Evolutionary conservation across 139 green algal genomes (phyloP).

Genomic region (Coelastrella sp.): DNA sequence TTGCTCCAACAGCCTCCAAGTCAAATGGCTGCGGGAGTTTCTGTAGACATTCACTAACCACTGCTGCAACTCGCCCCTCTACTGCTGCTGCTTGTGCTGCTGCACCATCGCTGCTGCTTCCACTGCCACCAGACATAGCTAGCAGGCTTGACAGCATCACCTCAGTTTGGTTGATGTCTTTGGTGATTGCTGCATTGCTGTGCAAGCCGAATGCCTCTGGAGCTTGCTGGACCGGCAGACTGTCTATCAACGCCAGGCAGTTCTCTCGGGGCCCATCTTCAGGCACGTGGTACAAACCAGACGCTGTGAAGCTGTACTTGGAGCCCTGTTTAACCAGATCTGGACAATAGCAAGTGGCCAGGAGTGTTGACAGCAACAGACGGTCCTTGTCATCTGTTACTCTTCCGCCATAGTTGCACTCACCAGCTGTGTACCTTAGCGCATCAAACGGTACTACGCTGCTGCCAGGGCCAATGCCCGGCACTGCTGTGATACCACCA

Average conservation of each 20-base stretch:
- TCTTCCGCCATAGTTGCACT: slow-evolving; percentile 82
- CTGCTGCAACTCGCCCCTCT: slow-evolving; percentile 57
- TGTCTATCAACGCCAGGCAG: slow-evolving; percentile 70
- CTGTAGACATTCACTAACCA: slow-evolving; percentile 64
- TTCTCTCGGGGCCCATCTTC: slow-evolving; percentile 52
- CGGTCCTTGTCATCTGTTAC: slow-evolving; percentile 87
- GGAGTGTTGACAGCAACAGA: slow-evolving; percentile 72
- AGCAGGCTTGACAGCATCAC: slow-evolving; percentile 73
- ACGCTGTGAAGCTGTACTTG: slow-evolving; percentile 55
- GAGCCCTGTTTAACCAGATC: slow-evolving; percentile 51
- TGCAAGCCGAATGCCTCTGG: slow-evolving; percentile 83
- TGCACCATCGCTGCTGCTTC: slow-evolving; percentile 49
- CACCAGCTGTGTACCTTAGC: slow-evolving; percentile 76
- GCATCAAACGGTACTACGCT: slow-evolving; percentile 66
- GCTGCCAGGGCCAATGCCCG: background rate
- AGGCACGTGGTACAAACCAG: slow-evolving; percentile 67
- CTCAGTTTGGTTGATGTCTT: slow-evolving; percentile 74
- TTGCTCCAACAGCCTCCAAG: slow-evolving; percentile 65
- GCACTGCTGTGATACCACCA: background rate
- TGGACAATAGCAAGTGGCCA: slow-evolving; percentile 68
- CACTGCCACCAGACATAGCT: slow-evolving; percentile 62
- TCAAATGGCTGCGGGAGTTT: slow-evolving; percentile 76
- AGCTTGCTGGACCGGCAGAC: slow-evolving; percentile 63
- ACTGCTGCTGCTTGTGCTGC: slow-evolving; percentile 41
- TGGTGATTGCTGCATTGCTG: slow-evolving; percentile 80